Evolutionary conservation across 106 monocot genomes (phyloP).

Genomic region (Xerophyta viscosa): DNA sequence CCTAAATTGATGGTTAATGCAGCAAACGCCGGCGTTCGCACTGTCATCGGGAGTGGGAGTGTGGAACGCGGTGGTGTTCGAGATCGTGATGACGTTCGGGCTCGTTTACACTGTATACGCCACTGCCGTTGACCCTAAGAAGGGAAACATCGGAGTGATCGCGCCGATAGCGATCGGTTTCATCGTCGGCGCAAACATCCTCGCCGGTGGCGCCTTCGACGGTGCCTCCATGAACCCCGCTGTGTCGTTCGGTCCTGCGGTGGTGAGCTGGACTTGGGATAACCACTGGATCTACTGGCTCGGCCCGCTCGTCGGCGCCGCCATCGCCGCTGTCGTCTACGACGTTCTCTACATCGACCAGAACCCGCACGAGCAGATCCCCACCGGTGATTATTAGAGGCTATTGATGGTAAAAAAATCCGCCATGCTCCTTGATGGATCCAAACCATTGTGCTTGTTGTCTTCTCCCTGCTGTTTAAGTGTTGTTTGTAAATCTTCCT

Average conservation of each 20-base stretch:
- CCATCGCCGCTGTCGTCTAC: constrained; percentile 27
- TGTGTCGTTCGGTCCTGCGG: constrained; percentile 35
- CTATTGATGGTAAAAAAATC: too few relatives aligned
- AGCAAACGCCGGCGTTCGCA: constrained; percentile 24
- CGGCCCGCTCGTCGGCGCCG: constrained; percentile 29
- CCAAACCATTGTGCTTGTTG: too few relatives aligned
- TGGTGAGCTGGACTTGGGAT: constrained; percentile 33
- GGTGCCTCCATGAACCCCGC: constrained; percentile 46
- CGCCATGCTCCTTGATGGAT: too few relatives aligned
- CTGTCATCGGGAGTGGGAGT: constrained; percentile 23
- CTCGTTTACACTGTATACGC: constrained; percentile 42
- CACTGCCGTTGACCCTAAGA: constrained; percentile 30
- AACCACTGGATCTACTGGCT: constrained; percentile 44
- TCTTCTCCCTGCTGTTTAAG: too few relatives aligned
- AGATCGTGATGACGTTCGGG: constrained; percentile 23
- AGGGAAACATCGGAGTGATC: constrained; percentile 23
- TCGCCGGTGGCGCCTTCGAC: constrained; percentile 38
- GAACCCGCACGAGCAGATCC: constrained; percentile 22
- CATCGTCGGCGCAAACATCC: constrained; percentile 36
- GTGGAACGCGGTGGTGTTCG: constrained; percentile 30
- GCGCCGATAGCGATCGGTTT: constrained; percentile 41
- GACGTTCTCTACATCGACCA: constrained; percentile 31
- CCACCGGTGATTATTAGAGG: constrained; percentile 13
- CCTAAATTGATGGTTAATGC: not conserved
- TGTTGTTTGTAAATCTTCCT: too few relatives aligned